Conservation (phyloP, 2,329 filamentous ascomycete genomes). For the Hortaea werneckii region DNA sequence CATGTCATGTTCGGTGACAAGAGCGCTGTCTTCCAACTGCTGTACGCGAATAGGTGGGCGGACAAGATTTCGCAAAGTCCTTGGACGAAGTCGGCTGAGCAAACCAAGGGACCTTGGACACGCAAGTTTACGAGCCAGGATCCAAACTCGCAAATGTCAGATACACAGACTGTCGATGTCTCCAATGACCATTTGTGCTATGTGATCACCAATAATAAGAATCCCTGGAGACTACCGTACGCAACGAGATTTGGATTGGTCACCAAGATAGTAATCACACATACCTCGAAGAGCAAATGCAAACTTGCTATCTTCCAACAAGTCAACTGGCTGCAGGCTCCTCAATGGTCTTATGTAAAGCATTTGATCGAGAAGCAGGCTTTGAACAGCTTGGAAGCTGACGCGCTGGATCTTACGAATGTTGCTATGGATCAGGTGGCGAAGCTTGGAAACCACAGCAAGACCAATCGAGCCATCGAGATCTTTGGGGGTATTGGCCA, state of each 20-base stretch:
- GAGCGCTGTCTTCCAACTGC: constrained; percentile 82
- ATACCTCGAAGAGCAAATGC: constrained; percentile 82
- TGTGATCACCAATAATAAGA: constrained; percentile 53
- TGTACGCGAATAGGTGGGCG: constrained; percentile 75
- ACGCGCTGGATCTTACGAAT: constrained; percentile 65
- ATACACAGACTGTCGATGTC: constrained; percentile 76
- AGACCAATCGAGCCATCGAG: constrained; percentile 66
- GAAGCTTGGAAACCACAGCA: constrained; percentile 60
- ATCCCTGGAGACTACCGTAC: constrained; percentile 77
- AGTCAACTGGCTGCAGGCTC: constrained; percentile 67
- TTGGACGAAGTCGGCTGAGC: constrained; percentile 56
- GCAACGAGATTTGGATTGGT: constrained; percentile 69
- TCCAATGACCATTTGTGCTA: constrained; percentile 52
- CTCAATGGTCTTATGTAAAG: constrained; percentile 31
- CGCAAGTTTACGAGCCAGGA: constrained; percentile 55
- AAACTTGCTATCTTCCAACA: constrained; percentile 82
- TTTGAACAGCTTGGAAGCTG: constrained; percentile 60
- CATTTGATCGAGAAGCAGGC: constrained; percentile 54
- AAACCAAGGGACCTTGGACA: constrained; percentile 15
- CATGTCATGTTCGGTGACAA: constrained; percentile 96
- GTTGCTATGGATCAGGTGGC: constrained; percentile 68
- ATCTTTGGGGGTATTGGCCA: constrained; percentile 69
- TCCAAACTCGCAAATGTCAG: constrained; percentile 44
- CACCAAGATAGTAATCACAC: constrained; percentile 87
- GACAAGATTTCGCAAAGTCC: constrained; percentile 74